Evolutionary conservation across 768 basidiomycete species (phyloP), one percentile per base, ranked within the genome.

Genomic region (Clitopilus hobsonii): DNA sequence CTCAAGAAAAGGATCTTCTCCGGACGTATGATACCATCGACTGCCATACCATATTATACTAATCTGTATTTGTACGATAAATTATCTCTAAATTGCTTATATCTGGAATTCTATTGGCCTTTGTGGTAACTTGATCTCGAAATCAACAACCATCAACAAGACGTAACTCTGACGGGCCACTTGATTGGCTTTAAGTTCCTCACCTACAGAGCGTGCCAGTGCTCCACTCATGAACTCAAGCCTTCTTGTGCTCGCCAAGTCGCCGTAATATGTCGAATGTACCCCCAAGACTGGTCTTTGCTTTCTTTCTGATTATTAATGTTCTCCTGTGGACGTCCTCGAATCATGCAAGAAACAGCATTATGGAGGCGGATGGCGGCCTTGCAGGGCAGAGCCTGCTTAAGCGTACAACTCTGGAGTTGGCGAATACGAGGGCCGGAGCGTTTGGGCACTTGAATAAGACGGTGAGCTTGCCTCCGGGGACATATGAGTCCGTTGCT

Each of bases 301-400:
- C 80, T 25, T 58, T 76, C 54, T 64, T 78, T 45, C 69, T 91
- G 64, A 63, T 78, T 56, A 38, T 85, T 48, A 85, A 86, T 59
- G 78, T 77, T 63, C 52, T 88, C 20, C 74, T 91, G 29, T 89
- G 83, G 86, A 45, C 41, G 18, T 45, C 41, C n/a, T 45, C 41
- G 22, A 16, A 45, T 16, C n/a, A 45, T 16, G 41, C 41, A 11
- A 18, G 11, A 16, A 3, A 11, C 22, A 45, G 22, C 22, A 20
- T 7, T 16, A 32, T 7, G 30, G 16, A 32, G 22, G 41, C 22
- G 18, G 41, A 8, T 45, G 54, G 64, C 18, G 49, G 67, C 38
- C 60, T 66, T 52, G 67, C 63, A 27, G 69, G 69, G 32, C 52
- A 59, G 51, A 74, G 69, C 60, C 68, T 79, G 38, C 70, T 78